Evolutionary conservation across 2,329 filamentous ascomycete genomes (phyloP), one percentile per base, ranked within the genome.

Genomic region (Atkinsonella texensis): DNA sequence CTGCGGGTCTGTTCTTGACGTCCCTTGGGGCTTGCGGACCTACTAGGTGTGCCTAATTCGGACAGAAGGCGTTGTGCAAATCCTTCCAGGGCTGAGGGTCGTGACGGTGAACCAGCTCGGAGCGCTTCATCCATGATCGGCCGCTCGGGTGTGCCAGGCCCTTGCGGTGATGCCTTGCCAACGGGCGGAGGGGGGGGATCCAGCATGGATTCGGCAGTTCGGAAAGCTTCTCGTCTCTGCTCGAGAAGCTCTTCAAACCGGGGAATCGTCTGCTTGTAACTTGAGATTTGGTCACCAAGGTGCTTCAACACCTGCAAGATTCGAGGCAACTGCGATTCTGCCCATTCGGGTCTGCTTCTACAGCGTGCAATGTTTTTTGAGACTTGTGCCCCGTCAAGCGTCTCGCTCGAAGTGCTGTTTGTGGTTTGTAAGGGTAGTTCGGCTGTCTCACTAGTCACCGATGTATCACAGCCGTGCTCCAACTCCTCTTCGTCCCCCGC

Each of bases 241-340:
- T 76, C 83, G 4, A 89, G 70, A 2, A 89, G 73, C 39, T 85
- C 81, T 49, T 88, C 83, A 61, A 89, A 90, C 39, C 86, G 79
- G 0, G 84, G 80, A 7, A 90, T 76, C 6, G 79, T 76, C 46
- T 72, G 70, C 50, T 80, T 78, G 70, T 84, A 89, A 1, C 70
- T 69, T 13, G 72, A 66, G 12, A 87, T 75, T 61, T 88, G 81
- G 23, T 80, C 74, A 11, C 80, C 75, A 1, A 90, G 73, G 7
- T 65, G 68, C 56, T 81, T 76, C 1, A 90, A 65, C 20, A 83
- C 70, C 1, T 66, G 65, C 13, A 86, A 71, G 4, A 87, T 70
- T 32, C 72, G 73, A 18, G 74, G 77, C 18, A 76, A 65, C 47
- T 73, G 72, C 54, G 68, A 72, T 56, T 64, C 68, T 46, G 63